Evolutionary conservation across 139 green algal species (phyloP).

Genomic region (Closterium sp.): DNA sequence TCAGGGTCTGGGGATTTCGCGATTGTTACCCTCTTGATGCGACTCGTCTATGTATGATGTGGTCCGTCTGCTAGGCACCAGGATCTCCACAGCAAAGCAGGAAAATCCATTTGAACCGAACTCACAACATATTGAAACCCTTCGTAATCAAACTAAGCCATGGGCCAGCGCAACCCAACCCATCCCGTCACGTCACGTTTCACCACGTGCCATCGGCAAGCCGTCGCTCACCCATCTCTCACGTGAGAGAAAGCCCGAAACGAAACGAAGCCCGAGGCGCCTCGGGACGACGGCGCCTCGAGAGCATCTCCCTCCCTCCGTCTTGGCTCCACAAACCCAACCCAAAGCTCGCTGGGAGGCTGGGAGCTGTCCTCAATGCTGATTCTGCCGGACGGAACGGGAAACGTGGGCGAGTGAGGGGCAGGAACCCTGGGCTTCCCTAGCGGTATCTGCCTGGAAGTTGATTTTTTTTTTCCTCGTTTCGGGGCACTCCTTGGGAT

Average conservation of each 20-base stretch:
- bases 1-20: background rate
- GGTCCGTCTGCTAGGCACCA: no score
- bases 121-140: background rate
- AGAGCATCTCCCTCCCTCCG: background rate
- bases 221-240: background rate
- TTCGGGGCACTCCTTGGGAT: background rate
- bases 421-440: background rate
- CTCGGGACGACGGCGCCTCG: background rate
- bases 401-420: background rate
- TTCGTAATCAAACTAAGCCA: no score
- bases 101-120: background rate
- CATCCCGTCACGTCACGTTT: background rate
- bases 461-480: no score
- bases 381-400: background rate
- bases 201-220: background rate
- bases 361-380: background rate
- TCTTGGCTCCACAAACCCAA: background rate
- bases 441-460: background rate
- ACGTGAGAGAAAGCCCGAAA: background rate
- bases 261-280: background rate
- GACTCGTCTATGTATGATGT: background rate
- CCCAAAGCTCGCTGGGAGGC: background rate
- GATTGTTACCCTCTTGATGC: no score
- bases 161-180: no score
- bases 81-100: no score